A percentile compares a stretch with the other conserved stretches of the same genome.
Conservation (phyloP, 805 yeast genomes). For the Sugiyamaella valdiviana region DNA sequence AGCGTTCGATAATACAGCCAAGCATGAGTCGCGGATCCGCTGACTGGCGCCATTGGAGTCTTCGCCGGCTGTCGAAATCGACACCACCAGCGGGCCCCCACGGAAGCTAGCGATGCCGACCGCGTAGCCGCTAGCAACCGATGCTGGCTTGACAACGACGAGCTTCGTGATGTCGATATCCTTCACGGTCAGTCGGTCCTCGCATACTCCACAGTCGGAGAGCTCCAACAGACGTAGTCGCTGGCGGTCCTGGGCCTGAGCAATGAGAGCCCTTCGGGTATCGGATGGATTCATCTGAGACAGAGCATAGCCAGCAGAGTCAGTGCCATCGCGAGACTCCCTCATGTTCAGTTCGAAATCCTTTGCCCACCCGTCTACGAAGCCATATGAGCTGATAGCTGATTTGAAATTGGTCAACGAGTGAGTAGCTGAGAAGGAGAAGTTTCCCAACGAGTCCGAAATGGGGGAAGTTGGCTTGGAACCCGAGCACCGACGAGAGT, state of each 20-base stretch:
- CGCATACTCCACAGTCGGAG: background rate
- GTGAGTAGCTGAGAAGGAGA: background rate
- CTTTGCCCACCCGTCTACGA: slow-evolving; percentile 10
- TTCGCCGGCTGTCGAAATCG: slow-evolving; percentile 5
- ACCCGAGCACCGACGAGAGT: background rate
- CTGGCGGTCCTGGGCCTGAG: background rate
- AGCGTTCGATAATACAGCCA: slow-evolving; percentile 7
- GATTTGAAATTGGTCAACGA: background rate
- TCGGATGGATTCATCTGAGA: background rate
- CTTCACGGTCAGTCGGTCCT: background rate
- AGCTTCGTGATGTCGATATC: slow-evolving; percentile 3
- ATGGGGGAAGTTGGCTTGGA: background rate
- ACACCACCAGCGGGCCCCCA: slow-evolving; percentile 6
- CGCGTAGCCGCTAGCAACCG: slow-evolving; percentile 3
- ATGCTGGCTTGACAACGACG: slow-evolving; percentile 6
- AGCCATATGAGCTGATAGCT: background rate
- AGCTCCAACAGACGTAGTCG: slow-evolving; percentile 7
- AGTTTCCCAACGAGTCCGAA: slow-evolving; percentile 1
- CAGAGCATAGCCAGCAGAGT: background rate
- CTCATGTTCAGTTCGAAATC: slow-evolving; percentile 1
- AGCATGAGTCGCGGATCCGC: slow-evolving; percentile 9
- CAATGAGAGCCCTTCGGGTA: background rate
- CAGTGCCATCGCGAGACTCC: background rate
- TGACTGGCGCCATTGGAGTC: background rate
- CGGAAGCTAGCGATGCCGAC: slow-evolving; percentile 6